These are phyloP conservation scores for Candida pseudoglaebosa DNA, from an alignment of 805 yeast species.

Conservation along the genomic window DNA sequence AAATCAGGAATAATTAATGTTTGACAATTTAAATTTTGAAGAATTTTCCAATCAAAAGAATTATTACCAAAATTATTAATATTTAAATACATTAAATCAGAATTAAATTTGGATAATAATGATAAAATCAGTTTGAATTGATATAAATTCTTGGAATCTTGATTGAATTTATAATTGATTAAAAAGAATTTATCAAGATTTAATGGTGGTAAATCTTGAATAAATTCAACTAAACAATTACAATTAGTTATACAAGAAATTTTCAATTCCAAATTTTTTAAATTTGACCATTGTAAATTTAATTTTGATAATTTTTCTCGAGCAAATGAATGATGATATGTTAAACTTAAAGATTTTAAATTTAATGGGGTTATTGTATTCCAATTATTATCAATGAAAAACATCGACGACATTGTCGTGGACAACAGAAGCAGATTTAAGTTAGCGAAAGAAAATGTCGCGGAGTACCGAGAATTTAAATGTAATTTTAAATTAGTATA, in stretches of 20 bases:
- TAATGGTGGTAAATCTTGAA: constrained; percentile 1
- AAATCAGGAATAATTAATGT: constrained; percentile 3
- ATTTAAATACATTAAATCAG: background rate
- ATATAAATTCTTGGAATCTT: constrained; percentile 1
- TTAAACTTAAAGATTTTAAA: background rate
- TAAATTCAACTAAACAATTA: constrained; percentile 1
- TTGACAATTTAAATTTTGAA: background rate
- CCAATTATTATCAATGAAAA: background rate
- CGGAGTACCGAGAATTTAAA: no score
- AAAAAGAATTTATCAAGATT: background rate
- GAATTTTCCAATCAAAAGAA: background rate
- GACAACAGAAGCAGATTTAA: no score
- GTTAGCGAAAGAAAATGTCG: no score
- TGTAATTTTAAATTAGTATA: no score
- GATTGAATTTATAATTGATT: constrained; percentile 1
- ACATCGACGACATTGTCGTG: background rate
- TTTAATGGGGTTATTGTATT: background rate
- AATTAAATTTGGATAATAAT: background rate
- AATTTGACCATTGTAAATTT: background rate
- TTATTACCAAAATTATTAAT: constrained; percentile 2
- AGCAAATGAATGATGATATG: background rate
- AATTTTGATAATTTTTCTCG: background rate
- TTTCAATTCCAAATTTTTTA: constrained; percentile 4
- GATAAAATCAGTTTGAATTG: constrained; percentile 1
- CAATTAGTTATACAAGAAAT: background rate